Evolutionary conservation across 306 rosid genomes (phyloP), one percentile per base, ranked within the genome.

Genomic region (Glycine soja): DNA sequence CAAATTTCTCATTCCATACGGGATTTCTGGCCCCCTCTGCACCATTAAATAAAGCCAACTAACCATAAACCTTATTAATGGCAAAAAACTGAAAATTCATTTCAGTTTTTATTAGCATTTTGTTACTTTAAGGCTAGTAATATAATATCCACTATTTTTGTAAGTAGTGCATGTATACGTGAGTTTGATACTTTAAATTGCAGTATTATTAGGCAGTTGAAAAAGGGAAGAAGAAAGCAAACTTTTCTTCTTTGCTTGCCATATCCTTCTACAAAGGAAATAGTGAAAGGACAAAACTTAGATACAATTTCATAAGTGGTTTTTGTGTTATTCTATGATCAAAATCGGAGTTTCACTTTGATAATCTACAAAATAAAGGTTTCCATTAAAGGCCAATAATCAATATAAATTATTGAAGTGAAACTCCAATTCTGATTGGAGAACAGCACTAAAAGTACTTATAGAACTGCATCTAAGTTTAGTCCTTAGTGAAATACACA

Each of bases 1-100:
- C 83, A 47, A 91, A 79, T 73, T 80, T 95, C 89, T 95, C 98
- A 34, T 95, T 89, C 99, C 99, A 95, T 36, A 72, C 90, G 4
- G 97, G 97, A 73, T 51, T 72, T 8, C 86, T 73, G 1, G 97
- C 95, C 13, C 86, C 87, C 78, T 82, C 97, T 93, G 86, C 89
- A 72, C 66, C 92, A 86, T 83, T 72, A 2, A 45, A 72, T 38
- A 58, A 48, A 48, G 13, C 51, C 9, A 34, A 73, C 61, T 3
- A 63, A 53, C 50, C 32, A 10, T 38, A 76, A 34, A 4, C 13
- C 70, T 36, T 78, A 56, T n/a, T 63, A 2, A 52, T 74, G 30
- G 32, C 0, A n/a, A 42, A 67, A 42, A 42, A 66, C 14, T 12
- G 13, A 54, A 77, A 77, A 19, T 78, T 10, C 70, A 40, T 43